Evolutionary conservation across 2,329 filamentous ascomycete species (phyloP).

Genomic region (Curvularia hawaiiensis): DNA sequence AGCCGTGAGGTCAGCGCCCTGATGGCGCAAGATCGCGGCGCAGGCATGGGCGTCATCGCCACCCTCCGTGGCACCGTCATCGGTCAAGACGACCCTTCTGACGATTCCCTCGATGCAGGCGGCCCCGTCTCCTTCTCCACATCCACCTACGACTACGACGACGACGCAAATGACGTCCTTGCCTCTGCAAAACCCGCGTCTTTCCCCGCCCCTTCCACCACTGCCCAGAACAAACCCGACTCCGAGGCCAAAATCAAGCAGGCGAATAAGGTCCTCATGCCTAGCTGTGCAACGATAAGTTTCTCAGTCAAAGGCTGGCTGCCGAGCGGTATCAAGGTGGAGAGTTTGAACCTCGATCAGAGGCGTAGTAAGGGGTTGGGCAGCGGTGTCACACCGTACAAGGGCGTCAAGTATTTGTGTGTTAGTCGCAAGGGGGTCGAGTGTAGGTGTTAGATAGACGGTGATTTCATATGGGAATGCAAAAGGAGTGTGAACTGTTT

Average conservation of each 20-base stretch:
- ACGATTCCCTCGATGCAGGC: constrained; percentile 42
- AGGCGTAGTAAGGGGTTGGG: constrained; percentile 84
- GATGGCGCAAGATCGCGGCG: constrained; percentile 44
- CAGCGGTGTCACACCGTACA: constrained; percentile 91
- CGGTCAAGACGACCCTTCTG: constrained; percentile 58
- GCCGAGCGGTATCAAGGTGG: constrained; percentile 67
- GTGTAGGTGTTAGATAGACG: constrained; percentile 31
- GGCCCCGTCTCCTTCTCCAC: constrained; percentile 25
- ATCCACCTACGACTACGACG: constrained; percentile 40
- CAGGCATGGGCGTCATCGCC: constrained; percentile 68
- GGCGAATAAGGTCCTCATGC: constrained; percentile 60
- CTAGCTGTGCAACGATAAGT: constrained; percentile 52
- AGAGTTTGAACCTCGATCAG: constrained; percentile 66
- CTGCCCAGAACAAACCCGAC: constrained; percentile 25
- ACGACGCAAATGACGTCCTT: constrained; percentile 33
- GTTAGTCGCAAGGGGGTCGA: constrained; percentile 63
- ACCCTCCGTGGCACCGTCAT: constrained; percentile 81
- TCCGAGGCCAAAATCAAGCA: constrained; percentile 62
- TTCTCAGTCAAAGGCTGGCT: constrained; percentile 67
- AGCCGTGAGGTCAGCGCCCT: constrained; percentile 70
- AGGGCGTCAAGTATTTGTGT: constrained; percentile 97
- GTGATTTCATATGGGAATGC: not conserved
- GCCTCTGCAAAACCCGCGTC: constrained; percentile 5
- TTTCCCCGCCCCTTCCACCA: not conserved
- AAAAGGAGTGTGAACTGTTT: not conserved